A percentile compares a stretch with the other conserved stretches of the same genome.
phyloP scores from a whole-genome alignment of 1,284 basidiomycete species.

The Leccinum pachyderme region DNA sequence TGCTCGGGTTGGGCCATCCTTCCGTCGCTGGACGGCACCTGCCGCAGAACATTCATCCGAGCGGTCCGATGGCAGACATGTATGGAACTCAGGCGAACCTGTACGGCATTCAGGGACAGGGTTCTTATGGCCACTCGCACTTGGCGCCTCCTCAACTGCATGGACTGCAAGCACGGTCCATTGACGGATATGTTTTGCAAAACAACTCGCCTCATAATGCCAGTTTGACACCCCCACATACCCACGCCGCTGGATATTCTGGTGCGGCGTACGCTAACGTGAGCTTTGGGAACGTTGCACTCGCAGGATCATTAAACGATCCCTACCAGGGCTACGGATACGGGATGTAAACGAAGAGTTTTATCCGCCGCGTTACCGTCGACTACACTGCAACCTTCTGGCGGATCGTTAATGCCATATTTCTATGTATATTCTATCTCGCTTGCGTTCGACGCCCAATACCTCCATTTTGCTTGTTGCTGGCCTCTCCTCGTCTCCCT shows the following conservation, averaged over 20 bases:
- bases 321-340: constrained; percentile 79
- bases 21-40: constrained; percentile 51
- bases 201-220: constrained; percentile 62
- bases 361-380: constrained; percentile 8
- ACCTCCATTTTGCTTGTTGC: constrained; percentile 37
- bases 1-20: constrained; percentile 45
- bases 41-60: constrained; percentile 49
- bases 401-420: constrained; percentile 34
- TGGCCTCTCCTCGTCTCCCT: constrained; percentile 28
- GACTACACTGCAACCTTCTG: constrained; percentile 15
- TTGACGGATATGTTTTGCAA: constrained; percentile 78
- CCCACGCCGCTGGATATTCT: constrained; percentile 53
- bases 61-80: constrained; percentile 63
- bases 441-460: constrained; percentile 30
- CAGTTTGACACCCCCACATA: constrained; percentile 53
- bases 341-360: constrained; percentile 56
- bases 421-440: constrained; percentile 40
- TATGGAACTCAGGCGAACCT: constrained; percentile 62
- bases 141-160: constrained; percentile 52
- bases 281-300: constrained; percentile 56
- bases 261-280: constrained; percentile 49
- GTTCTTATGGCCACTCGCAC: constrained; percentile 41
- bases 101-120: constrained; percentile 56
- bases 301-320: constrained; percentile 57
- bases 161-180: constrained; percentile 60